Evolutionary conservation across 2,329 filamentous ascomycete genomes (phyloP).

Genomic region (Colletotrichum caudatum): DNA sequence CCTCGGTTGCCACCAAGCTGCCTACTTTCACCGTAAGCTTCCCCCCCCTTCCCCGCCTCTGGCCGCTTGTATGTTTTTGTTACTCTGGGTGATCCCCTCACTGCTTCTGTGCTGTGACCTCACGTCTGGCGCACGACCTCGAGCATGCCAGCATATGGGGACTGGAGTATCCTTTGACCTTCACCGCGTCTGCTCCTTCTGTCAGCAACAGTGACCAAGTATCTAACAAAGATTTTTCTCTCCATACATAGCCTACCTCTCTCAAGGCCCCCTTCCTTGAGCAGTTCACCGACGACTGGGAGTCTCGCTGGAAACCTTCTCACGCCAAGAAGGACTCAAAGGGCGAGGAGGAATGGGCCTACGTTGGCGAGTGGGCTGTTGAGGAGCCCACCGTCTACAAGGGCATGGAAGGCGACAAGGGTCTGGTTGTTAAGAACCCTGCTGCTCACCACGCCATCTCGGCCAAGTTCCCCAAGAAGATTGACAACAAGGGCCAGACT

Average conservation of each 20-base stretch:
- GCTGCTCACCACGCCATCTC: conserved; percentile 99
- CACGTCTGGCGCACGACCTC: conserved; percentile 26
- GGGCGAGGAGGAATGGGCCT: conserved; percentile 95
- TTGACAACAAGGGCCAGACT: conserved; percentile 97
- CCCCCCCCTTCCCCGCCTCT: conserved; percentile 8
- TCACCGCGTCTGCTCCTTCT: conserved; percentile 9
- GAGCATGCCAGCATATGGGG: background rate
- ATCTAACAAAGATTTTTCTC: conserved; percentile 15
- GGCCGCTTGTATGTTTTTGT: conserved; percentile 16
- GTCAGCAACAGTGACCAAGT: background rate
- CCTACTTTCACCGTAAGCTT: conserved; percentile 88
- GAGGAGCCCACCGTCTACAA: conserved; percentile 93
- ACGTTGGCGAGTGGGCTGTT: conserved; percentile 95
- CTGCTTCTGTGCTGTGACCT: conserved; percentile 9
- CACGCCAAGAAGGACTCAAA: conserved; percentile 95
- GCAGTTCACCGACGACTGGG: conserved; percentile 98
- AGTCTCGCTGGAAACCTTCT: conserved; percentile 91
- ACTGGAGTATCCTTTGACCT: conserved; percentile 38
- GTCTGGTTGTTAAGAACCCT: conserved; percentile 96
- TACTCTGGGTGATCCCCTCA: conserved; percentile 9
- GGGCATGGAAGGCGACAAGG: conserved; percentile 95
- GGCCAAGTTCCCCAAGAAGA: conserved; percentile 95
- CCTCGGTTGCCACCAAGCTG: conserved; percentile 72
- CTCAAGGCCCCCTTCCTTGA: conserved; percentile 96
- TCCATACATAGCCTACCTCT: conserved; percentile 76